Conservation (phyloP, 306 rosid genomes). For the Malus fusca region DNA sequence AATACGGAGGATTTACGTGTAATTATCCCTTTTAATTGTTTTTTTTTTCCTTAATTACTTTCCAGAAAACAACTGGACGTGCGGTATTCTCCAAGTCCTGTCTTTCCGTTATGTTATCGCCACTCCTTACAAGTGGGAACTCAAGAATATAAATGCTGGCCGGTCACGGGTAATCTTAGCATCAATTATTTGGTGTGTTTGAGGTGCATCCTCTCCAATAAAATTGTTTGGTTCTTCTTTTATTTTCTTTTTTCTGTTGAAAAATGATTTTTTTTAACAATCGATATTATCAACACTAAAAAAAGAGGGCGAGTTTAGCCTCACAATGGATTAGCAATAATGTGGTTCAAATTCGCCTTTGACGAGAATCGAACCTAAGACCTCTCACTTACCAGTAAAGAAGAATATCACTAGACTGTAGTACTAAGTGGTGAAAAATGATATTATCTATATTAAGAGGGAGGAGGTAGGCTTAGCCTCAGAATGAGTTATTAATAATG, state of each 20-base stretch:
- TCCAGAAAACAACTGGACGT: slow-evolving; percentile 2
- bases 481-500: rapidly evolving
- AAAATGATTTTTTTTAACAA: too few species aligned
- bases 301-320: too few species aligned
- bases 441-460: too few species aligned
- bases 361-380: too few species aligned
- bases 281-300: too few species aligned
- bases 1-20: neutral
- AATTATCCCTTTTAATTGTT: neutral
- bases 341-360: too few species aligned
- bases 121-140: slow-evolving; percentile 36
- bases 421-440: too few species aligned
- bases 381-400: too few species aligned
- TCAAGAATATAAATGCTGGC: neutral
- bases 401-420: too few species aligned
- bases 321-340: too few species aligned
- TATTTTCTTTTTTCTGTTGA: too few species aligned
- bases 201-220: neutral
- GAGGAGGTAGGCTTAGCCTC: rapidly evolving
- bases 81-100: slow-evolving; percentile 15
- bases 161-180: neutral
- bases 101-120: slow-evolving; percentile 1
- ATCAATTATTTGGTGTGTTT: neutral
- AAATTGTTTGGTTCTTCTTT: too few species aligned
- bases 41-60: neutral